Base-by-base conservation (phyloP, 2,329 filamentous ascomycete species). In the Pseudogymnoascus sp. region DNA sequence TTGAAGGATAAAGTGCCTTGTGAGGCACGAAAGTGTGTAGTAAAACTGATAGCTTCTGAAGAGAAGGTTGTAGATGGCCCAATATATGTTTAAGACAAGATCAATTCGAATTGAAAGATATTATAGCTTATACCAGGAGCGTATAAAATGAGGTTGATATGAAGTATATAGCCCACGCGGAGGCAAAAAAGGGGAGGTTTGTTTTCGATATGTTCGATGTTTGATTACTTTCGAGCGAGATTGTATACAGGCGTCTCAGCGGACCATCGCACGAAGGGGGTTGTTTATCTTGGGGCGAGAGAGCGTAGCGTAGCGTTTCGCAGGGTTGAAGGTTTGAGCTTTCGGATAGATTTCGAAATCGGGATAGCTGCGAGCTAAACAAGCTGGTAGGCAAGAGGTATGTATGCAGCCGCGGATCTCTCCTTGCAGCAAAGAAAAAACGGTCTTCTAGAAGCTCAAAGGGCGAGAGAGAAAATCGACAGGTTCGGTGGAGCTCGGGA, bases 1-100 rank as follows among this genome's bases (percentile, higher is more conserved):
- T 84, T 92, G 88, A 84, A 82, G 80, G 79, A 76, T 81, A 82
- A 77, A 71, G 62, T 71, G 73, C 73, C 75, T 68, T 64, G 60
- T 43, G 56, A 69, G 71, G 71, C 72, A 73, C 72, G 64, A 68
- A 66, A 42, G 40, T 42, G 40, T 42, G 40, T 42, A 42, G 40
- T 42, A 42, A 42, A 42, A 42, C 40, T 42, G 40, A 42, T 42
- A 21, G 40, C 40, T 42, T 42, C 40, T 42, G 40, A 42, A 37
- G 6, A 21, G 40, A 42, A 42, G 40, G 40, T 21, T 42, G 40
- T 42, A 42, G 40, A 42, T 42, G 40, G 65, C 60, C 65, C 63
- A 66, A 65, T 66, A 63, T 36, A 36, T 31, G 34, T 31, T 31
- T 31, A 31, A 18, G 49, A 59, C 49, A 59, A 59, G 25, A 36